Conservation (phyloP, 257 asterid species). For the Thymus mandschuricus region DNA sequence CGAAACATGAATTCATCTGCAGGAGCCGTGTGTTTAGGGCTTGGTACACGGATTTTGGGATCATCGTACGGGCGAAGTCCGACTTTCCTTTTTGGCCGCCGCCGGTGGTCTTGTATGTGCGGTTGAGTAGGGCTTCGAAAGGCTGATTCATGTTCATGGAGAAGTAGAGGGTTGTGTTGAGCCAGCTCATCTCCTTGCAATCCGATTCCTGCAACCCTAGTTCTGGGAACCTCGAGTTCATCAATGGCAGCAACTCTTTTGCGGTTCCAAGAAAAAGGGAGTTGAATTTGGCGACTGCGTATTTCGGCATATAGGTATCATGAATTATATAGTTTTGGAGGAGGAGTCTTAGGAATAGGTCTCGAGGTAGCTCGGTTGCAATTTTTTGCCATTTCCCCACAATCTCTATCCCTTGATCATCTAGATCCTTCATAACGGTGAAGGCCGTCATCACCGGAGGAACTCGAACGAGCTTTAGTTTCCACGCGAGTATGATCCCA, state of each 20-base stretch:
- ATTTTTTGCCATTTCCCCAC: slow-evolving; percentile 50
- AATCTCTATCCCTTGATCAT: slow-evolving; percentile 35
- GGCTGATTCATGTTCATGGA: slow-evolving; percentile 22
- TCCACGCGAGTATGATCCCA: slow-evolving; percentile 57
- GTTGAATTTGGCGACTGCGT: slow-evolving; percentile 27
- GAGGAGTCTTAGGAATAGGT: slow-evolving; percentile 49
- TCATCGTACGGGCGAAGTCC: slow-evolving; percentile 44
- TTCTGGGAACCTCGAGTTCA: slow-evolving; percentile 42
- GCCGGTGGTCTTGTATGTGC: slow-evolving; percentile 43
- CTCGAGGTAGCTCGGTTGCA: slow-evolving; percentile 35
- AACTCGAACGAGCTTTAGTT: slow-evolving; percentile 46
- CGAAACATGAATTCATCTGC: slow-evolving; percentile 34
- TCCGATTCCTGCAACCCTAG: slow-evolving; percentile 39
- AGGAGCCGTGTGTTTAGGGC: slow-evolving; percentile 33
- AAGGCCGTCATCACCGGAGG: slow-evolving; percentile 51
- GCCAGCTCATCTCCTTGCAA: slow-evolving; percentile 49
- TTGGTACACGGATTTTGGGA: slow-evolving; percentile 35
- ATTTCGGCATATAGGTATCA: neutral
- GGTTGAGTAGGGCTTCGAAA: slow-evolving; percentile 28
- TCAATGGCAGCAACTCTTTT: slow-evolving; percentile 21
- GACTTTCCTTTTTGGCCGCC: slow-evolving; percentile 33
- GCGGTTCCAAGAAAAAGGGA: slow-evolving; percentile 45
- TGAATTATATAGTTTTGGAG: slow-evolving; percentile 21
- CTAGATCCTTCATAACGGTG: slow-evolving; percentile 34
- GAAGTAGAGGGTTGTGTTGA: slow-evolving; percentile 42